These are phyloP conservation scores for Triangularia verruculosa DNA, from an alignment of 2,329 filamentous ascomycete genomes.

Conservation along the genomic window DNA sequence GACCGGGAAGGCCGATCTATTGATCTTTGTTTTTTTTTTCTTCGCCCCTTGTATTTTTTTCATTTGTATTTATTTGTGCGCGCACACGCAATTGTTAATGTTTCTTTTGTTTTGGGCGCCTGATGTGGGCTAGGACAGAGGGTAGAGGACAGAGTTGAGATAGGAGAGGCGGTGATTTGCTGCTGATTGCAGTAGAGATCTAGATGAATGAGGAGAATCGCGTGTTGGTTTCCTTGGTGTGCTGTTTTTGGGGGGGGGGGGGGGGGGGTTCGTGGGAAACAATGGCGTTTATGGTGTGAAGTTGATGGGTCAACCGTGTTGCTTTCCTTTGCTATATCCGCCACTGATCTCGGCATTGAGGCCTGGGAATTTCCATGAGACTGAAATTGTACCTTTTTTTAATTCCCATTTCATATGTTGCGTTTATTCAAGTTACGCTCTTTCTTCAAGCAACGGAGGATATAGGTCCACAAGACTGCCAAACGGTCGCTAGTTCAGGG, in stretches of 20 bases:
- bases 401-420: background rate
- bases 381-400: background rate
- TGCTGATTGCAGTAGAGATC: background rate
- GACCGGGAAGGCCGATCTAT: constrained; percentile 28
- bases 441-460: background rate
- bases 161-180: background rate
- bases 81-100: background rate
- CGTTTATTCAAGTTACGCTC: background rate
- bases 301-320: background rate
- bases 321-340: background rate
- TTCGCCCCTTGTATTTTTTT: constrained; percentile 7
- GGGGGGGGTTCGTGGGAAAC: background rate
- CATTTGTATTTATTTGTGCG: constrained; percentile 11
- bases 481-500: background rate
- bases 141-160: background rate
- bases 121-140: background rate
- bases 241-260: too few species aligned
- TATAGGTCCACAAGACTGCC: background rate
- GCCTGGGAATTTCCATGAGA: background rate
- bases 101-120: background rate
- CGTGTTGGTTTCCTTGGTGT: background rate
- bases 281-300: background rate
- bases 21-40: constrained; percentile 15
- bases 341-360: background rate
- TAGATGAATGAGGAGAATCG: background rate